These are phyloP conservation scores for Sonneratia alba DNA, from an alignment of 345 rosid genomes.

Conservation along the genomic window DNA sequence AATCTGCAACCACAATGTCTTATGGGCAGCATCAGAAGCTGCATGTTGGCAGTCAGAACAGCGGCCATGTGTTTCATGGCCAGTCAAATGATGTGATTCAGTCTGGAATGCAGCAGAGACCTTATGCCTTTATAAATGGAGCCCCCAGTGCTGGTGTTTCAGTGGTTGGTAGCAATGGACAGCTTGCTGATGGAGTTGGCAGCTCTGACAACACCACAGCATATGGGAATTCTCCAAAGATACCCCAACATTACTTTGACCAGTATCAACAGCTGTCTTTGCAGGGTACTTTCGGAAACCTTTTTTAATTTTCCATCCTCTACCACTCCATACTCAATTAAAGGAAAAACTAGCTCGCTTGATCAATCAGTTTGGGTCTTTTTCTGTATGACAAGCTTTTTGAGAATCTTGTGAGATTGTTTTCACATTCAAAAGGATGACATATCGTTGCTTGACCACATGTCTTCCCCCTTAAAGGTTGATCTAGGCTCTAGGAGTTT, in stretches of 20 bases:
- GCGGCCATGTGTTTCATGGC: constrained; percentile 58
- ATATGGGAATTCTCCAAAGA: constrained; percentile 48
- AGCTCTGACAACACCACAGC: constrained; percentile 39
- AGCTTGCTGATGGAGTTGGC: constrained; percentile 38
- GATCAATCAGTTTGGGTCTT: not conserved
- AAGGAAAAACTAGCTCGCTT: not conserved
- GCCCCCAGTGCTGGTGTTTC: constrained; percentile 53
- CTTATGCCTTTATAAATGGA: constrained; percentile 55
- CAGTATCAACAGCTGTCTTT: constrained; percentile 52
- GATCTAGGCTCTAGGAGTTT: not conserved
- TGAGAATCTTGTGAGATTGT: not conserved
- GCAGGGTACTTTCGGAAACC: constrained; percentile 37
- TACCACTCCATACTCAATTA: not conserved
- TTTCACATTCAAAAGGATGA: not conserved
- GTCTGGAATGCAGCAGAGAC: constrained; percentile 62
- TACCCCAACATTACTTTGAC: constrained; percentile 55
- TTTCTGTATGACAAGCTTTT: not conserved
- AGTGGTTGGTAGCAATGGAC: constrained; percentile 43
- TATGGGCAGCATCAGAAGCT: constrained; percentile 65
- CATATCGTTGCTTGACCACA: not conserved
- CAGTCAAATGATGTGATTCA: constrained; percentile 52
- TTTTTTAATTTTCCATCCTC: constrained; percentile 1
- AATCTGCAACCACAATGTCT: constrained; percentile 41
- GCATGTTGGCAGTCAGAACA: constrained; percentile 49
- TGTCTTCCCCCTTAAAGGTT: not conserved